Percentiles rank a stretch among this genome's conserved stretches.
Evolutionary conservation across 2,329 filamentous ascomycete species (phyloP).

Genomic region (Magnaporthiopsis incrustans): DNA sequence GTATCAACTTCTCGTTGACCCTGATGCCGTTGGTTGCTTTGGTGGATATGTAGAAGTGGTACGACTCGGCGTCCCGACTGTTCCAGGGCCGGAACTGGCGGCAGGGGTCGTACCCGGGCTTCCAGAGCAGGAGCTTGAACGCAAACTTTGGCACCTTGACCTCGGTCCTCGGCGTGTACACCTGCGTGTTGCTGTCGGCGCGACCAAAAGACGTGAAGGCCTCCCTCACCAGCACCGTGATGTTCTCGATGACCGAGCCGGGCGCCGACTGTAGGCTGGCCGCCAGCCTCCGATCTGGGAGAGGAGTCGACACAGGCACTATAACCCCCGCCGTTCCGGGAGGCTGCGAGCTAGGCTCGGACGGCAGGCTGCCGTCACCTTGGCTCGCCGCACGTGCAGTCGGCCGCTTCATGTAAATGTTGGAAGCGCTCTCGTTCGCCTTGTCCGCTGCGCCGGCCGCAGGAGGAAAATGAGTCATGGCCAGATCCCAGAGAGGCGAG

Average conservation of each 20-base stretch:
- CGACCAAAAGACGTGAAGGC: conserved; percentile 74
- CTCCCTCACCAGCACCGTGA: conserved; percentile 58
- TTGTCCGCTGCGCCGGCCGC: not conserved
- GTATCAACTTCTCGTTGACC: conserved; percentile 65
- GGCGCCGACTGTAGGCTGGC: conserved; percentile 59
- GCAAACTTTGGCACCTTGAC: conserved; percentile 73
- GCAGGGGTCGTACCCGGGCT: conserved; percentile 54
- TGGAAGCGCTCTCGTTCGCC: not conserved
- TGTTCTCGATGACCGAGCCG: conserved; percentile 55
- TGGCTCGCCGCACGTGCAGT: not conserved
- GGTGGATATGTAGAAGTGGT: conserved; percentile 68
- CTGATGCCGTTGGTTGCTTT: conserved; percentile 68
- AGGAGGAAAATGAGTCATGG: conserved; percentile 51
- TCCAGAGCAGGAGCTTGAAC: conserved; percentile 70
- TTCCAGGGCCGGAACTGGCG: conserved; percentile 46
- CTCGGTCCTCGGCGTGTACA: conserved; percentile 56
- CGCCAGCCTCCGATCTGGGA: conserved; percentile 5
- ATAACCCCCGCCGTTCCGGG: conserved; percentile 1
- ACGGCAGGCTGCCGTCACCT: not conserved
- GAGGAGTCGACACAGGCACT: not conserved
- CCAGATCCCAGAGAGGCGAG: conserved; percentile 45
- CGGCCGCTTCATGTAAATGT: not conserved
- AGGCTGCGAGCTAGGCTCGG: not conserved
- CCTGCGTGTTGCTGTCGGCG: conserved; percentile 56
- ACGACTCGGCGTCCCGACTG: conserved; percentile 44